Percentiles rank a stretch among this genome's conserved stretches.
phyloP scores from a whole-genome alignment of 139 green algal genomes.

The Pseudopediastrum boryanum region DNA sequence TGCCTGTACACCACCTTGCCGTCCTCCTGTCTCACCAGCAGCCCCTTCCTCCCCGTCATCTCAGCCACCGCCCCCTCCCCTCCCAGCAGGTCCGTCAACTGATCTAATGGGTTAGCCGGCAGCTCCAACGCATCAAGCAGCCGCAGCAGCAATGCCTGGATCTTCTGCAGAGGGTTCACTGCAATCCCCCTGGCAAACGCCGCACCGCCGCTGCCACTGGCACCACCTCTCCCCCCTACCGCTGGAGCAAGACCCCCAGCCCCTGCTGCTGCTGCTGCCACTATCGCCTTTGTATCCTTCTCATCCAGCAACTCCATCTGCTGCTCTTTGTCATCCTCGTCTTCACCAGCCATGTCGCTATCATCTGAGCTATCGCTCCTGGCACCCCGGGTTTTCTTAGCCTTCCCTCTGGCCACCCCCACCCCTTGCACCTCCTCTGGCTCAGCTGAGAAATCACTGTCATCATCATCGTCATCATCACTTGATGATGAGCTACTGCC shows the following conservation, averaged over 20 bases:
- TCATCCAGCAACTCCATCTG: neutral
- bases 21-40: slow-evolving; percentile 49
- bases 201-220: neutral
- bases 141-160: slow-evolving; percentile 31
- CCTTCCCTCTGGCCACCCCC: no score
- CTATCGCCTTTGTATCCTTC: neutral
- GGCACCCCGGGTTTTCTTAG: no score
- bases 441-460: slow-evolving; percentile 9
- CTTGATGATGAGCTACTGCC: no score
- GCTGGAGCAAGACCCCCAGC: no score
- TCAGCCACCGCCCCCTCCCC: slow-evolving; percentile 74
- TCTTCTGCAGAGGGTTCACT: slow-evolving; percentile 18
- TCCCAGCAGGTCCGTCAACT: slow-evolving; percentile 82
- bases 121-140: slow-evolving; percentile 61
- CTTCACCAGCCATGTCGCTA: neutral
- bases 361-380: no score
- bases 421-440: no score
- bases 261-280: neutral
- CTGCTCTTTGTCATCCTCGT: neutral
- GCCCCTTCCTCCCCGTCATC: slow-evolving; percentile 82
- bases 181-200: neutral
- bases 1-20: slow-evolving; percentile 36
- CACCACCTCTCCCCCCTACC: neutral
- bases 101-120: slow-evolving; percentile 90
- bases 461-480: neutral